Base-by-base conservation (phyloP, 192 early-diverging fungal species). In the Entomortierella beljakovae region DNA sequence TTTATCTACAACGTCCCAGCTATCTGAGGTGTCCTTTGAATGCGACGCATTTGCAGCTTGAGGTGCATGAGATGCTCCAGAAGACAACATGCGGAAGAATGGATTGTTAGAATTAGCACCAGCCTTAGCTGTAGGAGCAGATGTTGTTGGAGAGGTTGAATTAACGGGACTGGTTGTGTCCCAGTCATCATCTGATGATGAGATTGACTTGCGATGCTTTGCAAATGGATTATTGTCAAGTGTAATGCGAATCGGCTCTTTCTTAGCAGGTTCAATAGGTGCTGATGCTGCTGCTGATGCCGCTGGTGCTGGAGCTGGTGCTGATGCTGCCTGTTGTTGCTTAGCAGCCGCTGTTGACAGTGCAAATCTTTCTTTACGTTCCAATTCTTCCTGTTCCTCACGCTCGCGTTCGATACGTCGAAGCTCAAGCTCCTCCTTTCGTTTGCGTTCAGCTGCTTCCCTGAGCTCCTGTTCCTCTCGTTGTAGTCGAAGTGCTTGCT, bases 1-100 rank as follows among this genome's bases (percentile, higher is more conserved):
- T 28, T 76, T 76, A 16, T 76, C 72, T 15, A 76, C 72, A 20
- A 76, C 72, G 40, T 76, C 72, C 72, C 72, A 76, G 20, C 72
- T 64, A 50, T 76, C 72, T 5, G 72, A 76, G 4, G 72, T 60
- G n/a, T 68, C 72, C 53, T 76, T 76, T 37, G 64, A 68, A 32
- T 76, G 72, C 7, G 57, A n/a, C 8, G 15, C 5, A n/a, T 33
- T 52, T 2, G 59, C 11, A 1, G 51, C 1, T 28, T 42, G 57
- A 16, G 35, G n/a, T 22, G 46, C 48, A 8, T 43, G 42, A 13
- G 42, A 9, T n/a, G 33, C 20, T 42, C 9, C 48, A 0, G 57
- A 57, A 5, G 69, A 61, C 40, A 76, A 52, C 72, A 76, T 76
- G 2, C 38, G 40, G 64, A 76, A 76, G 53, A 76, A 76, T 3